Evolutionary conservation across 768 basidiomycete genomes (phyloP).

Genomic region (Kwoniella pini): DNA sequence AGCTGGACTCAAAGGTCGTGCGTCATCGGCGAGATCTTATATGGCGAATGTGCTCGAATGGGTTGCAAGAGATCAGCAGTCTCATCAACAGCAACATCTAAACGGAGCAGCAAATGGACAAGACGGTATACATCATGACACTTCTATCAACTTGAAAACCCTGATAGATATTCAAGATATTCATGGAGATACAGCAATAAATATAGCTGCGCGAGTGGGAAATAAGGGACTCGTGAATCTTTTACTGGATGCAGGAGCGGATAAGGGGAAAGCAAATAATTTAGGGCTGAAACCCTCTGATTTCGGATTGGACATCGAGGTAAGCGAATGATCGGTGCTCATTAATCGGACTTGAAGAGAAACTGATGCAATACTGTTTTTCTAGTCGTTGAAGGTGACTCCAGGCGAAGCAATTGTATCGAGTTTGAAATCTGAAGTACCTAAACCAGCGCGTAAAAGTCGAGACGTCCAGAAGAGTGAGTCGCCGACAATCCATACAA

Average conservation of each 20-base stretch:
- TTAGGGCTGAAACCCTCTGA: slow-evolving; percentile 89
- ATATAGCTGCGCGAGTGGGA: slow-evolving; percentile 91
- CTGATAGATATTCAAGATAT: slow-evolving; percentile 90
- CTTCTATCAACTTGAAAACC: slow-evolving; percentile 52
- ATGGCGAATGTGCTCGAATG: slow-evolving; percentile 84
- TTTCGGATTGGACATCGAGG: slow-evolving; percentile 91
- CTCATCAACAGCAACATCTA: not conserved
- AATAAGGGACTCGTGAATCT: slow-evolving; percentile 83
- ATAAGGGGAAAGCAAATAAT: slow-evolving; percentile 84
- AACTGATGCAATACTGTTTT: slow-evolving; percentile 1
- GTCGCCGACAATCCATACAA: not conserved
- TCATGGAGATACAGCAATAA: slow-evolving; percentile 92
- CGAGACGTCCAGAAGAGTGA: slow-evolving; percentile 60
- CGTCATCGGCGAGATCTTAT: slow-evolving; percentile 81
- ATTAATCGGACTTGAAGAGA: not conserved
- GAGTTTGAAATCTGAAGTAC: slow-evolving; percentile 70
- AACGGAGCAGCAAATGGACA: slow-evolving; percentile 1
- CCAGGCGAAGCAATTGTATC: slow-evolving; percentile 75
- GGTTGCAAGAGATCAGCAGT: slow-evolving; percentile 61
- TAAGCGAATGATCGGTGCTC: slow-evolving; percentile 53
- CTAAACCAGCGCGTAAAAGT: slow-evolving; percentile 79
- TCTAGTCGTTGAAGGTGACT: slow-evolving; percentile 35
- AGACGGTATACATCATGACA: not conserved
- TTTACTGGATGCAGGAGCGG: slow-evolving; percentile 87
- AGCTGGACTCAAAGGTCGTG: slow-evolving; percentile 87